Conservation (phyloP, 116 monocot species). For the Cymodocea nodosa region DNA sequence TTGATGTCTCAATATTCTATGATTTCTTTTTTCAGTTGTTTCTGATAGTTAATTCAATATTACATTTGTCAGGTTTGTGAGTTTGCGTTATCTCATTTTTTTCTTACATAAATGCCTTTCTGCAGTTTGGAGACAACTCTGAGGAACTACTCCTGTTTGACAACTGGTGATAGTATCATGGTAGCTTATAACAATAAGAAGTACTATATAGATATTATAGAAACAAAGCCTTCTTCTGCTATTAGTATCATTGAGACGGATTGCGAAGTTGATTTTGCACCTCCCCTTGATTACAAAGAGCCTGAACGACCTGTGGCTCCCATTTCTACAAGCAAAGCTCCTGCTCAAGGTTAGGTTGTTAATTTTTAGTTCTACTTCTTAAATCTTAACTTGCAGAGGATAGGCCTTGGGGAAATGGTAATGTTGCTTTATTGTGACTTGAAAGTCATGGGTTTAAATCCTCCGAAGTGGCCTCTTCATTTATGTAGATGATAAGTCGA, state of each 20-base stretch:
- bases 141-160: slow-evolving; percentile 87
- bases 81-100: too few relatives aligned
- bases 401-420: too few relatives aligned
- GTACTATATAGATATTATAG: slow-evolving; percentile 89
- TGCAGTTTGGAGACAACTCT: slow-evolving; percentile 79
- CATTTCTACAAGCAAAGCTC: slow-evolving; percentile 10
- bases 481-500: too few relatives aligned
- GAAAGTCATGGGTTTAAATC: too few relatives aligned
- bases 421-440: too few relatives aligned
- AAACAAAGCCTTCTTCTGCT: slow-evolving; percentile 73
- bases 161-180: slow-evolving; percentile 87
- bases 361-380: not conserved
- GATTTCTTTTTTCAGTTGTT: too few relatives aligned
- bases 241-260: slow-evolving; percentile 93
- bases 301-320: slow-evolving; percentile 14
- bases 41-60: too few relatives aligned
- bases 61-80: too few relatives aligned
- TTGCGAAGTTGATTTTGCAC: slow-evolving; percentile 95
- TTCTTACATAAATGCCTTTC: not conserved
- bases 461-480: too few relatives aligned
- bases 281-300: slow-evolving; percentile 54
- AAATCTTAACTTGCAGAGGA: too few relatives aligned
- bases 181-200: slow-evolving; percentile 88
- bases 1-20: too few relatives aligned
- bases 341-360: slow-evolving; percentile 7